These are phyloP conservation scores for Kappamyces sp. DNA, from an alignment of 192 early-diverging fungal genomes.

Conservation along the genomic window DNA sequence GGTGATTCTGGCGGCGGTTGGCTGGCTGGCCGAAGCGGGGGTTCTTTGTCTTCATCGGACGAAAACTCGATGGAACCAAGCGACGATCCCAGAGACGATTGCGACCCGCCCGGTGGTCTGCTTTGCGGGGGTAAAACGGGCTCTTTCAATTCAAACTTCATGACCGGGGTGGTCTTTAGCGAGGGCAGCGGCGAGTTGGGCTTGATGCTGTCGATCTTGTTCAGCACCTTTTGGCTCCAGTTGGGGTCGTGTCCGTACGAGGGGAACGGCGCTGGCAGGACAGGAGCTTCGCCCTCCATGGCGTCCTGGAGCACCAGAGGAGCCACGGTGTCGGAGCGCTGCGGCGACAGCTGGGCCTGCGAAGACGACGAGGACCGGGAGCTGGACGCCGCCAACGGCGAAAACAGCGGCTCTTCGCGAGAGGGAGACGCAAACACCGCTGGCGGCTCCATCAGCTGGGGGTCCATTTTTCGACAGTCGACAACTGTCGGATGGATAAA, in stretches of 20 bases:
- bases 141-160: not conserved
- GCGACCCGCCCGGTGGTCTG: not conserved
- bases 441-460: not conserved
- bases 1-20: not conserved
- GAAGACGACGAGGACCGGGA: no score
- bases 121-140: not conserved
- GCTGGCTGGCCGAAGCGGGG: not conserved
- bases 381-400: not conserved
- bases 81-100: constrained; percentile 8
- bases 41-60: constrained; percentile 7
- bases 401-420: constrained; percentile 9
- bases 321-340: no score
- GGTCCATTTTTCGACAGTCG: constrained; percentile 5
- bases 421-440: constrained; percentile 1
- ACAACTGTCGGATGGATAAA: constrained; percentile 74
- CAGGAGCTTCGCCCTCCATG: not conserved
- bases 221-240: not conserved
- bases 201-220: not conserved
- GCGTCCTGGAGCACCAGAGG: not conserved
- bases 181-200: not conserved
- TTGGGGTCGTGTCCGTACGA: constrained; percentile 13
- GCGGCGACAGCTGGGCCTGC: no score
- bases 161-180: not conserved
- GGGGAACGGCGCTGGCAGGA: constrained; percentile 28
- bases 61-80: constrained; percentile 10